Base-by-base conservation (phyloP, 805 yeast genomes). In the Cyberlindnera samutprakarnensis region DNA sequence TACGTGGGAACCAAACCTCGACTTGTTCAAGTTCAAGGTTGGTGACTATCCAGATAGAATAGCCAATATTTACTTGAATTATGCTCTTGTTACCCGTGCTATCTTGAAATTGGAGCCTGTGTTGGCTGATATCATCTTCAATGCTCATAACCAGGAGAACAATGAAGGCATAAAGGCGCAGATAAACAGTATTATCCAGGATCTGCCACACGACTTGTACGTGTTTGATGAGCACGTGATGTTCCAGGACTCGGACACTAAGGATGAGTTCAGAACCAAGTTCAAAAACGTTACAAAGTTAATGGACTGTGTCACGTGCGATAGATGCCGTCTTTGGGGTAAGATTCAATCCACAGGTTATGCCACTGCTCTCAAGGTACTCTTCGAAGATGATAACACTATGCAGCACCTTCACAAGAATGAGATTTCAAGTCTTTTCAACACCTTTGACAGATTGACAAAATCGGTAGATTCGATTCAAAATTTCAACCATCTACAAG, bases 261-360 rank as follows among this genome's bases (percentile, higher is more conserved):
- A 92, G 49, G 78, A 79, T 41, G 97, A 92, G 47, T 88, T 92
- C 62, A 72, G 90, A 39, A 59, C 71, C 23, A 78, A 94, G 32
- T 94, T 92, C 57, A 78, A 76, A 51, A 92, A 92, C 53, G 94
- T 92, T 16, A 78, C 94, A 14, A 79, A 84, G 31, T 75, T 92
- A 27, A 92, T 92, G 96, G 96, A 90, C 56, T 92, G 99, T 62
- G 97, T 92, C 25, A 96, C 95, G 23, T 92, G 99, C 64, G 98
- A 92, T 54, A 70, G 96, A 53, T 92, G 99, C 57, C 73, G 96
- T 49, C 66, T 92, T 59, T 92, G 99, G 99, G 98, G 98, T 8
- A 92, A 92, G 57, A 73, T 92, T 19, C 98, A 92, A 62, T 86
- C 95, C 2, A 85, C 92, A 12, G 99, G 99, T 14, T 92, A 92